These are phyloP conservation scores for Microcos paniculata DNA, from an alignment of 345 rosid species.

Conservation along the genomic window DNA sequence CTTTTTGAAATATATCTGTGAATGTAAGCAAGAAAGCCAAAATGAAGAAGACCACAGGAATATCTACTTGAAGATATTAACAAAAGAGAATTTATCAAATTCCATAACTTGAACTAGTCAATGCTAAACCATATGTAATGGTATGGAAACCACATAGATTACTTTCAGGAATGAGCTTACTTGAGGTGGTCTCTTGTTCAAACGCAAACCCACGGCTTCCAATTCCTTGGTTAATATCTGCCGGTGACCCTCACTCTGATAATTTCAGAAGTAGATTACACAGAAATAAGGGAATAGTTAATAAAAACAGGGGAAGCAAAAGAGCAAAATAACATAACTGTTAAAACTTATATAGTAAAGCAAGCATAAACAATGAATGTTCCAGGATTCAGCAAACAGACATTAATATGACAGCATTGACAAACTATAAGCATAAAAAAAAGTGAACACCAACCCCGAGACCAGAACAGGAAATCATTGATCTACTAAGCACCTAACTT, in stretches of 20 bases:
- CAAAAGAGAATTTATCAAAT: not conserved
- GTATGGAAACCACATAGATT: not conserved
- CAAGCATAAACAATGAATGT: not conserved
- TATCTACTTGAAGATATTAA: not conserved
- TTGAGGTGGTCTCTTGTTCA: conserved; percentile 95
- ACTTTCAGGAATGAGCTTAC: conserved; percentile 39
- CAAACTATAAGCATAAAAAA: not conserved
- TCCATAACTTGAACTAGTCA: not conserved
- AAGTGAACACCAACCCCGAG: not conserved
- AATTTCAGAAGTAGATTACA: conserved; percentile 16
- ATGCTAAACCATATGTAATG: too few relatives aligned
- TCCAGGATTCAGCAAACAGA: not conserved
- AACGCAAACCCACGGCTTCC: conserved; percentile 97
- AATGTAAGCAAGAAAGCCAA: conserved; percentile 26
- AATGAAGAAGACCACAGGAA: not conserved
- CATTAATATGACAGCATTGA: not conserved
- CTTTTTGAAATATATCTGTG: conserved; percentile 92
- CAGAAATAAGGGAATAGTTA: not conserved
- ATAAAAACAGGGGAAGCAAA: not conserved
- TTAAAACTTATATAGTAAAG: not conserved
- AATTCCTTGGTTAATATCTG: conserved; percentile 92
- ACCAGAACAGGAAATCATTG: not conserved
- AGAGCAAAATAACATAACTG: not conserved
- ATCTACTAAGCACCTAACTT: not conserved
- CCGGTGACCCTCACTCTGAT: conserved; percentile 98